These are phyloP conservation scores for Crataegus laevigata DNA, from an alignment of 306 rosid species.

Conservation along the genomic window DNA sequence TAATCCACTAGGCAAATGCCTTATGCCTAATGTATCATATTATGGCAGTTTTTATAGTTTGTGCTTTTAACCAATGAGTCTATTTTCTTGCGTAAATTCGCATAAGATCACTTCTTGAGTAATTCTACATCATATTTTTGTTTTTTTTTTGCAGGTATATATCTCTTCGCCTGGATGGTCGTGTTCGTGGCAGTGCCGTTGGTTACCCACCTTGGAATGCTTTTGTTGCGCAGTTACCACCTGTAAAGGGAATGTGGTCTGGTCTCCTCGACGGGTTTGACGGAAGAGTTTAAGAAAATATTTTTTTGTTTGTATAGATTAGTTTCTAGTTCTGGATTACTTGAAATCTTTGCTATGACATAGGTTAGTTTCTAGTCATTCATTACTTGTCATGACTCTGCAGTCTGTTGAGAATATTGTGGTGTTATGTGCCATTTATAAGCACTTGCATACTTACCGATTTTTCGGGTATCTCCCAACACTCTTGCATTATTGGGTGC, in stretches of 20 bases:
- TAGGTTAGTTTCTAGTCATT: neutral
- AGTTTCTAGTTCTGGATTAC: neutral
- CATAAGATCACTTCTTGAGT: neutral
- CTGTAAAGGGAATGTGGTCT: constrained; percentile 87
- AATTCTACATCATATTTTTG: neutral
- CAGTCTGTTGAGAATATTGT: neutral
- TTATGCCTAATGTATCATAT: no score
- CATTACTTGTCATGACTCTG: neutral
- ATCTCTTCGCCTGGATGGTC: constrained; percentile 88
- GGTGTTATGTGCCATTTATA: neutral
- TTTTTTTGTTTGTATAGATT: constrained; percentile 8
- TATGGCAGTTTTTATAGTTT: neutral
- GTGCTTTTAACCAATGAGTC: neutral
- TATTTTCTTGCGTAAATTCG: neutral
- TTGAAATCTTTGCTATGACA: neutral
- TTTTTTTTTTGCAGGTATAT: constrained; percentile 49
- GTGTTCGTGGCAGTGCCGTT: constrained; percentile 87
- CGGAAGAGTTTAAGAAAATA: constrained; percentile 61
- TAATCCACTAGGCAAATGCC: neutral
- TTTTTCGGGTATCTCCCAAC: neutral
- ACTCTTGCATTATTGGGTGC: neutral
- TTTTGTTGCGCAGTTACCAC: constrained; percentile 81
- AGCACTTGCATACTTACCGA: neutral
- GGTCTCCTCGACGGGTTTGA: constrained; percentile 91
- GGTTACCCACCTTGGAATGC: constrained; percentile 99